Percentiles rank a stretch among this genome's conserved stretches.
These are phyloP conservation scores for Rhododendron ferrugineum DNA, from an alignment of 148 eudicot genomes.

Conservation along the genomic window DNA sequence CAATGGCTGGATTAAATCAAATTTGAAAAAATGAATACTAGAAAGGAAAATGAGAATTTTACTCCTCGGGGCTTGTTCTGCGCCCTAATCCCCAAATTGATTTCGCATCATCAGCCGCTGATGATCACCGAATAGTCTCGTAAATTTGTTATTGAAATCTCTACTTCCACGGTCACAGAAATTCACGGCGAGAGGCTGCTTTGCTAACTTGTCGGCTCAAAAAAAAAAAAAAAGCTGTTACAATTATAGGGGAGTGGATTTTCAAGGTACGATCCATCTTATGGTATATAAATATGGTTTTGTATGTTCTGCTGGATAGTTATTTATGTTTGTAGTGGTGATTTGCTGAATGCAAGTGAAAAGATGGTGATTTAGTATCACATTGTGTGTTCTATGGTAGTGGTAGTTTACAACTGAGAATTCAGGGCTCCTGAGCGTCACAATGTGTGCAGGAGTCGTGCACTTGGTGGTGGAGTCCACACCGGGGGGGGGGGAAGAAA, in stretches of 20 bases:
- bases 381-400: neutral
- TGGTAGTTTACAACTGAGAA: neutral
- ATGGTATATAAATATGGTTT: neutral
- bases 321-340: neutral
- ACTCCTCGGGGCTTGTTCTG: neutral
- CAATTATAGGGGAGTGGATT: neutral
- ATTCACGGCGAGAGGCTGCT: neutral
- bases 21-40: neutral
- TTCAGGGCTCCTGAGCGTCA: neutral
- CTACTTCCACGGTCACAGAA: neutral
- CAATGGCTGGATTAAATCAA: neutral
- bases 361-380: neutral
- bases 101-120: neutral
- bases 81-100: slow-evolving; percentile 3
- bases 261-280: neutral
- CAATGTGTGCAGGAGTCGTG: neutral
- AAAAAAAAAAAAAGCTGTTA: neutral
- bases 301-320: neutral
- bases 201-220: neutral
- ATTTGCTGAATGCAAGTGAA: neutral
- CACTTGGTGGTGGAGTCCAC: neutral
- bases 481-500: neutral
- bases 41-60: neutral
- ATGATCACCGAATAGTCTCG: neutral
- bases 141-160: neutral